phyloP scores from a whole-genome alignment of 768 basidiomycete species.

The Mycena amicta region DNA sequence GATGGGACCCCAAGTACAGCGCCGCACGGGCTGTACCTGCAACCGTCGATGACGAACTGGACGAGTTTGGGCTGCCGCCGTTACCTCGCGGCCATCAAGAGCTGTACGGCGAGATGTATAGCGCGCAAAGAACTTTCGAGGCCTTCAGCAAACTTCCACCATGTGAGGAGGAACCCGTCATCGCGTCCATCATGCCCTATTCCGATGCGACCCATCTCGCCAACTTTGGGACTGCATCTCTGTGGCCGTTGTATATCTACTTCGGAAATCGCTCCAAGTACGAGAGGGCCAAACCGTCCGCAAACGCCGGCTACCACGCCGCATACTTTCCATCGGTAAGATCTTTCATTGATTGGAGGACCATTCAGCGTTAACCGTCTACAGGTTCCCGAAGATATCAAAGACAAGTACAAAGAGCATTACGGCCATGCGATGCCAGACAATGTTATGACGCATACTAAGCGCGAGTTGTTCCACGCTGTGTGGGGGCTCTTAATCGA shows the following conservation, averaged over 20 bases:
- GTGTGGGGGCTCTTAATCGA: neutral
- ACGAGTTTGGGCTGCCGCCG: neutral
- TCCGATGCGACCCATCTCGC: neutral
- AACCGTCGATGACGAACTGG: neutral
- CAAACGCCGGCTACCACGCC: neutral
- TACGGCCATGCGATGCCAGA: neutral
- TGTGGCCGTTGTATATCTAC: neutral
- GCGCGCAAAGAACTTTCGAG: neutral
- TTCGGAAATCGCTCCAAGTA: neutral
- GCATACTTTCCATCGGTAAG: neutral
- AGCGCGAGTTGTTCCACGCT: neutral
- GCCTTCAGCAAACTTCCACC: neutral
- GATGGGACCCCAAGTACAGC: neutral
- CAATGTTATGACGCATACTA: neutral
- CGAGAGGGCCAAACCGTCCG: neutral
- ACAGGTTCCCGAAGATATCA: neutral
- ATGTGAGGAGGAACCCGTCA: neutral
- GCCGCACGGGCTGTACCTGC: neutral
- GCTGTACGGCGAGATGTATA: conserved; percentile 4
- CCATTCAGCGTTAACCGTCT: neutral
- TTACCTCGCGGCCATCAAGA: neutral
- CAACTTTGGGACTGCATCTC: neutral
- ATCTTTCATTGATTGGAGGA: neutral
- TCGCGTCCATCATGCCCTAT: neutral
- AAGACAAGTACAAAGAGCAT: neutral